Evolutionary conservation across 225 moss, liverwort and hornwort species (phyloP), one percentile per base, ranked within the genome.

Genomic region (Asterella californica): DNA sequence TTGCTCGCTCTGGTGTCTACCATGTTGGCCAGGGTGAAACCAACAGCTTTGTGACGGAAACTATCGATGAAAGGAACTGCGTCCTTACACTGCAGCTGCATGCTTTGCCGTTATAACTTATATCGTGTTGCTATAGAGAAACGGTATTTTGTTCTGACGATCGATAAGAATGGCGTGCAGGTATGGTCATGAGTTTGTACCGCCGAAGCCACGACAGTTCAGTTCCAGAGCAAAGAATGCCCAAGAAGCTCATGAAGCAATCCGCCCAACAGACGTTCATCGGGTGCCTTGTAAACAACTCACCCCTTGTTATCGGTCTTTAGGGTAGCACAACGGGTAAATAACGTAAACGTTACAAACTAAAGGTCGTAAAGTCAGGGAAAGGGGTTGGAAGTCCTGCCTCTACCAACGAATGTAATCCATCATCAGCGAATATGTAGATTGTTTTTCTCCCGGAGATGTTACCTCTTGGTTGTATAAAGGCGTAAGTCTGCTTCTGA

Each of bases 181-280:
- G 82, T 93, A 99, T 84, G 97, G 97, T 63, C 36, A 82, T 72
- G 80, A 90, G 36, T 87, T 84, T 68, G 82, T 93, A 70, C 94
- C 93, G 14, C 57, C 79, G 57, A 85, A 92, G 69, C 90, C 85
- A 47, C 92, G 90, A 29, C 84, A 86, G 52, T 94, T 89, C 63
- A 70, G 69, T 47, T 92, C 94, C 52, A 99, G 85, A 87, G 91
- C 83, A 42, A 99, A 93, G 78, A 95, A 99, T 90, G 97, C 97
- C 71, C 97, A 99, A 81, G 97, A 99, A 90, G 97, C 94, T 70
- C 97, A 99, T 84, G 97, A 99, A 77, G 97, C 97, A 79, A 95
- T 99, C 78, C 94, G 97, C n/a, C 97, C 97, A 55, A 99, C 94
- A 77, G 94, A 99, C 79, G 86, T 93, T 59, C 81, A 53, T 84